Percentiles rank a stretch among this genome's conserved stretches.
phyloP scores from a whole-genome alignment of 495 filamentous ascomycete genomes.

The Copromyces sp. region DNA sequence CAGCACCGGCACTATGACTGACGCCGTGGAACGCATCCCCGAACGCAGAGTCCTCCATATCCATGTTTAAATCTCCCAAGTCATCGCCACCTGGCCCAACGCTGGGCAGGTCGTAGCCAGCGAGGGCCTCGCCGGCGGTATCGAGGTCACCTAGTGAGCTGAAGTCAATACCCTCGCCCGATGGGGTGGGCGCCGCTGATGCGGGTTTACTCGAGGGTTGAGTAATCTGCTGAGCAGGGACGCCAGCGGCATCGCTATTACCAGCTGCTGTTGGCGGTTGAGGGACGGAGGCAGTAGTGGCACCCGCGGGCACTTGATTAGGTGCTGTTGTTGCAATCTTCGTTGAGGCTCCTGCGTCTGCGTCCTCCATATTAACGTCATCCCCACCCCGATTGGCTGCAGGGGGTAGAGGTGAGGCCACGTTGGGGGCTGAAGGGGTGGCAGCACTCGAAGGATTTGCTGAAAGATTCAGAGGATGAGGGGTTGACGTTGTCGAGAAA shows the following conservation, averaged over 20 bases:
- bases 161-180: constrained; percentile 29
- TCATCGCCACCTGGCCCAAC: constrained; percentile 24
- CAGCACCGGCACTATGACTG: constrained; percentile 7
- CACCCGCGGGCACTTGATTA: constrained; percentile 18
- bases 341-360: constrained; percentile 9
- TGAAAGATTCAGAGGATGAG: constrained; percentile 30
- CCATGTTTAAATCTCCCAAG: constrained; percentile 34
- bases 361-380: constrained; percentile 30
- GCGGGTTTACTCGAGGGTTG: constrained; percentile 23
- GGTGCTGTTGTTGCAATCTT: constrained; percentile 17
- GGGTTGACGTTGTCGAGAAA: constrained; percentile 41
- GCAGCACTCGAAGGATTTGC: constrained; percentile 33
- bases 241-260: constrained; percentile 2
- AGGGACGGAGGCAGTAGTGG: constrained; percentile 5
- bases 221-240: not conserved
- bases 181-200: constrained; percentile 31
- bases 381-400: not conserved
- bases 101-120: constrained; percentile 26
- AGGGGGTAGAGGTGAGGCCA: constrained; percentile 16
- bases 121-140: constrained; percentile 38
- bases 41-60: constrained; percentile 46
- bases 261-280: constrained; percentile 11
- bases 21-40: constrained; percentile 48
- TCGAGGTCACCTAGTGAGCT: constrained; percentile 43
- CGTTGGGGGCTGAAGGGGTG: constrained; percentile 35